Conservation (phyloP, 2,329 filamentous ascomycete genomes). For the Zasmidium citrigriseum region DNA sequence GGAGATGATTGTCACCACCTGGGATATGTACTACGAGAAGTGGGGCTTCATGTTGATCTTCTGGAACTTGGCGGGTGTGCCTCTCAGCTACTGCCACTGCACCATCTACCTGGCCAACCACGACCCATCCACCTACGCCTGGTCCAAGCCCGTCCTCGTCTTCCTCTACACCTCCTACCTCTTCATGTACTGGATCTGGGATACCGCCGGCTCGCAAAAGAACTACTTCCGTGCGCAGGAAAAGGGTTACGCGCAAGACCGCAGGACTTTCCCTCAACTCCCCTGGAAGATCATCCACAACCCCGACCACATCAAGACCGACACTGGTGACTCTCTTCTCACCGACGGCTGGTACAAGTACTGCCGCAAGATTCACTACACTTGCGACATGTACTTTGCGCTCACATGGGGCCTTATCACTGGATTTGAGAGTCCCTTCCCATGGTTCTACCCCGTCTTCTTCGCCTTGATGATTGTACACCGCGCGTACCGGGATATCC, state of each 20-base stretch:
- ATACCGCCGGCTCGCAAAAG: slow-evolving; percentile 90
- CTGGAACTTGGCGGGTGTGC: slow-evolving; percentile 93
- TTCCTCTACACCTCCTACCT: slow-evolving; percentile 71
- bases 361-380: slow-evolving; percentile 62
- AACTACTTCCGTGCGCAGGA: slow-evolving; percentile 85
- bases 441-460: slow-evolving; percentile 87
- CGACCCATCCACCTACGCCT: slow-evolving; percentile 72
- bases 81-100: slow-evolving; percentile 90
- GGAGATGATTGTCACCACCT: slow-evolving; percentile 85
- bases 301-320: slow-evolving; percentile 73
- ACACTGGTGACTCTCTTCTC: slow-evolving; percentile 73
- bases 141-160: slow-evolving; percentile 68
- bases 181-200: slow-evolving; percentile 88
- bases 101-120: slow-evolving; percentile 87
- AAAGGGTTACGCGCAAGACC: slow-evolving; percentile 67
- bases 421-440: slow-evolving; percentile 78
- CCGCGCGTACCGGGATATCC: slow-evolving; percentile 73
- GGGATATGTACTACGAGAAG: slow-evolving; percentile 97
- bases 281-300: slow-evolving; percentile 83
- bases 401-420: slow-evolving; percentile 78
- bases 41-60: slow-evolving; percentile 98
- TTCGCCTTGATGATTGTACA: slow-evolving; percentile 80
- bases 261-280: slow-evolving; percentile 86
- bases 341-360: slow-evolving; percentile 79
- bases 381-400: slow-evolving; percentile 77